Conservation (phyloP, 1,284 basidiomycete species). For the Hortiboletus rubellus region DNA sequence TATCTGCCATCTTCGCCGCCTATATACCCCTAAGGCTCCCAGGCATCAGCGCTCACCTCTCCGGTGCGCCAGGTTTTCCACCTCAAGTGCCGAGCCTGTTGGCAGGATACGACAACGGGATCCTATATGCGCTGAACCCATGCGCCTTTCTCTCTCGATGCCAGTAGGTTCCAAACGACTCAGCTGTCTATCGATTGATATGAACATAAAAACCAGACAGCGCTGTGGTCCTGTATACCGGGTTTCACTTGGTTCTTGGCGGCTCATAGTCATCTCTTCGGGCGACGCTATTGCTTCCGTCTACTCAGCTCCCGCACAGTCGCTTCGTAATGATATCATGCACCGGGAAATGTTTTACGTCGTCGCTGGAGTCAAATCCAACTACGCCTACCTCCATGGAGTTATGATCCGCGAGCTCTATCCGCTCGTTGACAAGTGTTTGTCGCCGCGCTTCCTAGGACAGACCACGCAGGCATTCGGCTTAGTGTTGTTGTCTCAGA, state of each 20-base stretch:
- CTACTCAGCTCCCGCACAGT: conserved; percentile 3
- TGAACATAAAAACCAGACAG: conserved; percentile 6
- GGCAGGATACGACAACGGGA: conserved; percentile 17
- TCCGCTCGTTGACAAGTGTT: conserved; percentile 21
- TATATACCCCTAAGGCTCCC: not conserved
- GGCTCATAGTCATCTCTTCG: conserved; percentile 18
- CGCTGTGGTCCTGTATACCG: conserved; percentile 17
- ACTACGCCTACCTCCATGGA: conserved; percentile 10
- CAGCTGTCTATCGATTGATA: not conserved
- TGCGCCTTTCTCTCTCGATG: conserved; percentile 20
- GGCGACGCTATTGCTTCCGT: conserved; percentile 14
- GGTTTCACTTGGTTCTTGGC: conserved; percentile 20
- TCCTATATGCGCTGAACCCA: conserved; percentile 21
- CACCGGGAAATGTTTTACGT: conserved; percentile 19
- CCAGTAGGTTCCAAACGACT: conserved; percentile 17
- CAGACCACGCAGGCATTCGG: conserved; percentile 16
- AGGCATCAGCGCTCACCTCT: not conserved
- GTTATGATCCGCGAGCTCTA: conserved; percentile 21
- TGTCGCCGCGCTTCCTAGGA: conserved; percentile 20
- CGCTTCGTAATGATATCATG: conserved; percentile 15
- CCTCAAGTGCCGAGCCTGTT: conserved; percentile 14
- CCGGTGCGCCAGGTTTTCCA: not conserved
- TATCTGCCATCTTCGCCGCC: not conserved
- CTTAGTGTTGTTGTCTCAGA: conserved; percentile 8
- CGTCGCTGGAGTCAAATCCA: conserved; percentile 16